Evolutionary conservation across 352 stramenopile genomes (phyloP).

Genomic region (Phytopythium helicoides): DNA sequence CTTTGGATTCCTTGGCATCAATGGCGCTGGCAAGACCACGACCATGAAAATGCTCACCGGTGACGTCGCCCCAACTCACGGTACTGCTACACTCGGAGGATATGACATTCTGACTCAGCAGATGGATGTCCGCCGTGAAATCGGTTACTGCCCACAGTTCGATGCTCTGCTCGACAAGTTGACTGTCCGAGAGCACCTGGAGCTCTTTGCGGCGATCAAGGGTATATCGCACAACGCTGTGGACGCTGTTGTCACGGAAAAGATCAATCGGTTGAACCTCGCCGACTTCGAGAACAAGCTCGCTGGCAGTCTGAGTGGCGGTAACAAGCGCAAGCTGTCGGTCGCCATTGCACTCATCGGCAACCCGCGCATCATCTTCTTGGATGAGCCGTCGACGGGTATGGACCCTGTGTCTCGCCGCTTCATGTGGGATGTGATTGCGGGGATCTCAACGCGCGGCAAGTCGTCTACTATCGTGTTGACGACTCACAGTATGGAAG

Average conservation of each 20-base stretch:
- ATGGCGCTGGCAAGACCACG: slow-evolving; percentile 94
- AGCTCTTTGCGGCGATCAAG: slow-evolving; percentile 90
- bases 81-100: slow-evolving; percentile 48
- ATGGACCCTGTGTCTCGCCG: slow-evolving; percentile 94
- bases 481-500: slow-evolving; percentile 78
- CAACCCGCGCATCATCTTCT: slow-evolving; percentile 86
- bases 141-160: slow-evolving; percentile 94
- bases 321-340: slow-evolving; percentile 95
- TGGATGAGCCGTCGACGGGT: slow-evolving; percentile 91
- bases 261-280: slow-evolving; percentile 86
- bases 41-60: slow-evolving; percentile 96
- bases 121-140: slow-evolving; percentile 62
- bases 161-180: slow-evolving; percentile 80
- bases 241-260: slow-evolving; percentile 67
- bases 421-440: slow-evolving; percentile 93
- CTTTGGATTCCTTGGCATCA: slow-evolving; percentile 95
- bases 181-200: slow-evolving; percentile 81
- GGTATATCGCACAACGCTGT: slow-evolving; percentile 27
- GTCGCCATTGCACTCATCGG: slow-evolving; percentile 95
- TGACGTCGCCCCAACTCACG: slow-evolving; percentile 65
- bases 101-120: slow-evolving; percentile 79
- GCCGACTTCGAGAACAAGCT: slow-evolving; percentile 80
- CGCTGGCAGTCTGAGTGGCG: slow-evolving; percentile 75
- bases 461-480: slow-evolving; percentile 84
- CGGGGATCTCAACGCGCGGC: slow-evolving; percentile 56